These are phyloP conservation scores for Hippophae gyantsensis DNA, from an alignment of 306 rosid genomes.

Conservation along the genomic window DNA sequence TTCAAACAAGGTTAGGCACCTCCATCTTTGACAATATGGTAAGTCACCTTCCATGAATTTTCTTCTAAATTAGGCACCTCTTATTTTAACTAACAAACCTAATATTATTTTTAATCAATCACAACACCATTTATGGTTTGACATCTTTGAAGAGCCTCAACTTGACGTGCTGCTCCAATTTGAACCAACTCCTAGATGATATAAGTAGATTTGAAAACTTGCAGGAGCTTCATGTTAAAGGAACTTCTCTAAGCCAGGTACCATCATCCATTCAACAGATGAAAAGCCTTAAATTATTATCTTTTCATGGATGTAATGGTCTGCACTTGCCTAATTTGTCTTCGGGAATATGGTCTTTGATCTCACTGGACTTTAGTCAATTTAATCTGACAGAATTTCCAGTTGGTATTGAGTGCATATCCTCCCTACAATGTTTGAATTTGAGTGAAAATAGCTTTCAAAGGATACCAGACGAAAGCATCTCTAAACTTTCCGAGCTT, in stretches of 20 bases:
- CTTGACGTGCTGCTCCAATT: conserved; percentile 3
- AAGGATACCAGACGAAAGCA: too few relatives aligned
- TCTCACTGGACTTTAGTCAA: background rate
- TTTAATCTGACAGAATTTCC: background rate
- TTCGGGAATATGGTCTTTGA: background rate
- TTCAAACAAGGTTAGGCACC: too few relatives aligned
- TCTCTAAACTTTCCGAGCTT: too few relatives aligned
- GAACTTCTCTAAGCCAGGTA: conserved; percentile 5
- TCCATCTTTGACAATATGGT: too few relatives aligned
- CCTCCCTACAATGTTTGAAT: too few relatives aligned
- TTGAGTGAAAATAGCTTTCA: too few relatives aligned
- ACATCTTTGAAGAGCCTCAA: conserved; percentile 1
- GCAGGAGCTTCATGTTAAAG: conserved; percentile 8
- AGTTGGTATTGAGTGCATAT: too few relatives aligned
- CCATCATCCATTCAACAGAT: conserved; percentile 4
- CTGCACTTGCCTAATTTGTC: background rate
- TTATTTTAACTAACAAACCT: too few relatives aligned
- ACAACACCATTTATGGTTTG: conserved; percentile 7
- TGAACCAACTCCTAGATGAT: background rate
- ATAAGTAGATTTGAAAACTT: conserved; percentile 7
- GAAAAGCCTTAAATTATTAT: background rate
- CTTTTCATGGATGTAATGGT: background rate
- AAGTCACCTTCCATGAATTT: too few relatives aligned
- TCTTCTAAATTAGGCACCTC: too few relatives aligned
- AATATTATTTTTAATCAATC: too few relatives aligned